Evolutionary conservation across 768 basidiomycete species (phyloP), one percentile per base, ranked within the genome.

Genomic region (Sporobolomyces roseus): DNA sequence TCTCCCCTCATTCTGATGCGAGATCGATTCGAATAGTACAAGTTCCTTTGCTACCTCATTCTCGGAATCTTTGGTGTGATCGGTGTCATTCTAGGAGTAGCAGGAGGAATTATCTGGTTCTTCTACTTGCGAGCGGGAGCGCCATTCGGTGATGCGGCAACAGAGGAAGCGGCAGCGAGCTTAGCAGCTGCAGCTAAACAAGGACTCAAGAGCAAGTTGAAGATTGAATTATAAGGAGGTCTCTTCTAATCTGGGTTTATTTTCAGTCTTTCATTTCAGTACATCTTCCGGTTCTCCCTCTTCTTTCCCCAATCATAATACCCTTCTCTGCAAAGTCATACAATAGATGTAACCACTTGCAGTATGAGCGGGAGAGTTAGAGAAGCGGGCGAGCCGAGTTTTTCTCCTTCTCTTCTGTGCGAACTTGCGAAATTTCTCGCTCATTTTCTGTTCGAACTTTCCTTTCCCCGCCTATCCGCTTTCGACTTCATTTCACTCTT

Each of bases 41-140:
- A 60, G 36, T 73, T 73, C 58, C 51, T 73, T 51, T 65, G 51
- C 2, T 38, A 54, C 23, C 38, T 73, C 27, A 38, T 70, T 23
- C 33, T 45, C 5, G 55, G 67, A 32, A 50, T 70, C 29, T 27
- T 71, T 14, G 63, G 51, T 8, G 35, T 67, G 36, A 52, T 73
- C 36, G 65, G 38, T 4, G 30, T 49, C 16, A 58, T 70, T 48
- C 36, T 61, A 12, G 65, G 35, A 38, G 23, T 67, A 30, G 46
- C 59, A 8, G 53, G 21, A 1, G 8, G 60, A 3, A 41, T 36
- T 3, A 25, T 67, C n/a, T 67, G 65, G 65, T 56, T 49, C 53
- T 46, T 72, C 27, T 36, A 61, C 48, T 14, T 61, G 21, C 56
- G 71, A 6, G 63, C 67, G 17, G 60, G 60, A 7, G 71, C 71